Evolutionary conservation across 2,329 filamentous ascomycete genomes (phyloP).

Genomic region (Delphinella strobiligena): DNA sequence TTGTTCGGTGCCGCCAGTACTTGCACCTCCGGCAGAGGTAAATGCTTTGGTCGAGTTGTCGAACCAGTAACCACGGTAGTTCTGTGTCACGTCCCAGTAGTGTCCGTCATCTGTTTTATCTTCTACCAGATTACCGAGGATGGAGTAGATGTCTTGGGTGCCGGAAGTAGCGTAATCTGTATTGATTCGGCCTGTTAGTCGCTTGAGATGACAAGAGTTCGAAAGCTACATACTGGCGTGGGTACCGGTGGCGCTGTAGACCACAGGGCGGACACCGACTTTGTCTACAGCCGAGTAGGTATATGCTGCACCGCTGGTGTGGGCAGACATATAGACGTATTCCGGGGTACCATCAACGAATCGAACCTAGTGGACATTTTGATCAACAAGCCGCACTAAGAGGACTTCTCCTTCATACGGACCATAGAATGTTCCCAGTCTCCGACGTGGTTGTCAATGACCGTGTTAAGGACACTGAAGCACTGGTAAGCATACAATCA

Average conservation of each 20-base stretch:
- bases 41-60: background rate
- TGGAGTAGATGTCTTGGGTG: background rate
- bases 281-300: conserved; percentile 4
- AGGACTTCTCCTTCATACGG: background rate
- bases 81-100: conserved; percentile 4
- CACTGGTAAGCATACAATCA: too few relatives aligned
- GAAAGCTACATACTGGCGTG: background rate
- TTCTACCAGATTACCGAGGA: conserved; percentile 3
- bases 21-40: conserved; percentile 3
- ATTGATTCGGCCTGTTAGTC: background rate
- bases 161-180: background rate
- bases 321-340: conserved; percentile 4
- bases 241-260: conserved; percentile 2
- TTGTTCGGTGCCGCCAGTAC: conserved; percentile 1
- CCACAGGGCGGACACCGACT: background rate
- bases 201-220: too few relatives aligned
- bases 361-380: background rate
- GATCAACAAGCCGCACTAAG: background rate
- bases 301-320: conserved; percentile 3
- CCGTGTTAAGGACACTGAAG: background rate
- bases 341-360: conserved; percentile 3
- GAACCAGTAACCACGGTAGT: conserved; percentile 4
- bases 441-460: conserved; percentile 7
- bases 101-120: conserved; percentile 1
- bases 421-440: conserved; percentile 6